phyloP scores from a whole-genome alignment of 331 rosid species.

The Acacia pycnantha region DNA sequence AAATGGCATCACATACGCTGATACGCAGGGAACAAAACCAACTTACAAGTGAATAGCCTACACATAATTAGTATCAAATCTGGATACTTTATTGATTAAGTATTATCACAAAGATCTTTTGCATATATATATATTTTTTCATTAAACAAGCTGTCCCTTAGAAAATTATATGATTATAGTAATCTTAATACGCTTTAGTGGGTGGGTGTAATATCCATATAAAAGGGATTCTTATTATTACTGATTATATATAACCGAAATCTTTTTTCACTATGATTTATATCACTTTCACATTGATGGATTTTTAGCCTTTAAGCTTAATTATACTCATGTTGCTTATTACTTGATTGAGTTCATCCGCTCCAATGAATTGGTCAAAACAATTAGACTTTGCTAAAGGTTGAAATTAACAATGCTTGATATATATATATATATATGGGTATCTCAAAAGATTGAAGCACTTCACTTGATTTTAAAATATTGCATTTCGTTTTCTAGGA shows the following conservation, averaged over 20 bases:
- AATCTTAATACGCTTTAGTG: neutral
- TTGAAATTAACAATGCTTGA: neutral
- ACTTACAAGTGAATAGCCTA: neutral
- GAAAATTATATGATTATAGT: neutral
- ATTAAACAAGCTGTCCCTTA: neutral
- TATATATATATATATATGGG: no score
- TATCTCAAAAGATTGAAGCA: no score
- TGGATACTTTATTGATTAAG: neutral
- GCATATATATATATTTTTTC: neutral
- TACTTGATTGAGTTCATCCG: neutral
- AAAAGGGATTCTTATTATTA: neutral
- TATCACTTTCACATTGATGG: neutral
- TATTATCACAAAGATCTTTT: neutral
- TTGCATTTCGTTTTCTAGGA: no score
- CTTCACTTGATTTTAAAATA: no score
- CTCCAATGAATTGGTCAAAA: neutral
- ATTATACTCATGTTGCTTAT: neutral
- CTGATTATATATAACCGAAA: neutral
- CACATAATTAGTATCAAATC: neutral
- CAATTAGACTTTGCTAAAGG: neutral
- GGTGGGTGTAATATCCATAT: neutral
- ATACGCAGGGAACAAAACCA: no score
- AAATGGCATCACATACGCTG: no score
- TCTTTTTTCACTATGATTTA: neutral
- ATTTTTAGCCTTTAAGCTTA: neutral